Percentiles rank a stretch among this genome's conserved stretches.
Conservation (phyloP, 1,139 yeast species). For the Yamadazyma atmosphaerica region DNA sequence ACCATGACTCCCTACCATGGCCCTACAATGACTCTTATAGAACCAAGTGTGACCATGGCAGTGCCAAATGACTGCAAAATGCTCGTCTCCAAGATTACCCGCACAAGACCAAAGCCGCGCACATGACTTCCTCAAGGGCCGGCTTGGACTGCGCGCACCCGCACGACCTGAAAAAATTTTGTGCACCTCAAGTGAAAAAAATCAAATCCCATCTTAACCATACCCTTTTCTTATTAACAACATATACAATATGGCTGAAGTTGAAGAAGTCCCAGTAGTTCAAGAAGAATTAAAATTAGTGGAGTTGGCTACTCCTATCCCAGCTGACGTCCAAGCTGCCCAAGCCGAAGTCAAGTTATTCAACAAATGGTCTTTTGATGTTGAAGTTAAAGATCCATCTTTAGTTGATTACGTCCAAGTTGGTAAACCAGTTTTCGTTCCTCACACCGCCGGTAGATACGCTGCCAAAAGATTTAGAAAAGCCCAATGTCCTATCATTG, state of each 20-base stretch:
- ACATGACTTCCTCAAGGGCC: no score
- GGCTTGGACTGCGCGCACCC: no score
- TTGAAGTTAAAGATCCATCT: conserved; percentile 96
- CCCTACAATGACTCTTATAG: no score
- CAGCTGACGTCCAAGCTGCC: conserved; percentile 96
- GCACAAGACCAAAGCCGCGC: no score
- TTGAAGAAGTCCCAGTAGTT: conserved; percentile 52
- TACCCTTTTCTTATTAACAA: conserved; percentile 2
- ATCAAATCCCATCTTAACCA: conserved; percentile 2
- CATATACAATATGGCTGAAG: conserved; percentile 45
- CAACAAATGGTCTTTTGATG: conserved; percentile 99
- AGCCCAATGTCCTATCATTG: conserved; percentile 99
- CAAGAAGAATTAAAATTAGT: conserved; percentile 78
- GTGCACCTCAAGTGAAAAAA: not conserved
- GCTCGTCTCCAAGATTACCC: no score
- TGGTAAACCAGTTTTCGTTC: conserved; percentile 95
- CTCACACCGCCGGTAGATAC: conserved; percentile 99
- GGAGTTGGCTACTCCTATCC: conserved; percentile 91
- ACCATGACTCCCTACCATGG: no score
- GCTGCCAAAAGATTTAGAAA: conserved; percentile 99
- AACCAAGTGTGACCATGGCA: no score
- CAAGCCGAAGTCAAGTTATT: conserved; percentile 95
- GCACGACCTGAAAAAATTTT: conserved; percentile 3
- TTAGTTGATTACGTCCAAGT: conserved; percentile 98
- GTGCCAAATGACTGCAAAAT: no score